A percentile compares a stretch with the other conserved stretches of the same genome.
phyloP scores from a whole-genome alignment of 345 rosid genomes.

The Triadica sebifera region DNA sequence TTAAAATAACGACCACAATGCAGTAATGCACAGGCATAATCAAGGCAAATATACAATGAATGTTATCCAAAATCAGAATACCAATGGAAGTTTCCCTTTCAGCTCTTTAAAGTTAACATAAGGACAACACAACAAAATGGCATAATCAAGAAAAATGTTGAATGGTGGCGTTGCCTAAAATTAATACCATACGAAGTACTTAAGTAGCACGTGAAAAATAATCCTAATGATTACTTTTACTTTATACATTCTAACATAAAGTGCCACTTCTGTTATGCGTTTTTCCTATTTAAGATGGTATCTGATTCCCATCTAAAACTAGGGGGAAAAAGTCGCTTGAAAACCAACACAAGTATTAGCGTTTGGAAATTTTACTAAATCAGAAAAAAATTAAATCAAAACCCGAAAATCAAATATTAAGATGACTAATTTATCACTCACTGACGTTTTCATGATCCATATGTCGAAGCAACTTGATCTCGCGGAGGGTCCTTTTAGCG shows the following conservation, averaged over 20 bases:
- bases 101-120: neutral
- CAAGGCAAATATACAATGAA: neutral
- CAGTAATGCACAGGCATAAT: neutral
- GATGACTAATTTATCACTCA: constrained; percentile 36
- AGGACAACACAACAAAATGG: neutral
- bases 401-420: neutral
- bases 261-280: no score
- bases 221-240: neutral
- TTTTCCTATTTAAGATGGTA: neutral
- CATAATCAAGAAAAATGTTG: neutral
- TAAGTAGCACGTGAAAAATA: neutral
- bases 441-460: constrained; percentile 94
- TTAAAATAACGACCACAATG: neutral
- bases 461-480: constrained; percentile 94
- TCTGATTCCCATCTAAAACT: constrained; percentile 1
- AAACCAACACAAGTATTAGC: neutral
- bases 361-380: neutral
- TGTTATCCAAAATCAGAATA: neutral
- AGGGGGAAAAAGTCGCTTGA: neutral
- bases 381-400: constrained; percentile 4
- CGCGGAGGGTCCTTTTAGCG: constrained; percentile 94
- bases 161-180: neutral
- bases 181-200: neutral
- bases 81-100: neutral
- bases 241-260: neutral